Evolutionary conservation across 2,329 filamentous ascomycete genomes (phyloP), one percentile per base, ranked within the genome.

Genomic region (Cladorrhinum sp.): DNA sequence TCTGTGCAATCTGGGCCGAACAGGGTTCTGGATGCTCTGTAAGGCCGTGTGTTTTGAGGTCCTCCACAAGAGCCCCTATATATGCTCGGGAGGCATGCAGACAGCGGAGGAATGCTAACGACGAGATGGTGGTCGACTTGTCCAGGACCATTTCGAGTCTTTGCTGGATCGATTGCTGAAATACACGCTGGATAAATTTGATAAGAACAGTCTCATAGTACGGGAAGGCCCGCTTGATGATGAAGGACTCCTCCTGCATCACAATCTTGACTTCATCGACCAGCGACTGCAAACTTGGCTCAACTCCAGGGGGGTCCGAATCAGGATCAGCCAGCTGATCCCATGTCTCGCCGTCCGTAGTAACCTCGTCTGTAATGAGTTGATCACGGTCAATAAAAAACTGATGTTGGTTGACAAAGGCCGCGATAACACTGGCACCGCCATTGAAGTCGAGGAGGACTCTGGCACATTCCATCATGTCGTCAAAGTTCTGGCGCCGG

Each of bases 331-430:
- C 94, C 57, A 99, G 81, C 67, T 89, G 88, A 60, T 98, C 94
- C 93, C 94, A 97, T 1, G 86, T 88, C 64, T 92, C 85, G 61
- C 82, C 83, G 68, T 95, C 91, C 12, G 85, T 83, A 2, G 83
- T 83, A 16, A 96, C 86, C 73, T 96, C 93, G 69, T 96, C 93
- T 0, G 89, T 90, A 55, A 96, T 88, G 60, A 99, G 80, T 73
- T 98, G 94, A 67, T 92, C 95, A 24, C 93, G 84, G 72, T 98
- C 95, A 71, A 99, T 97, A 77, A 99, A 99, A 82, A 99, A 99
- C 71, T 96, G 92, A 76, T 99, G 96, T 74, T 99, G 95, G 72
- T 99, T 99, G 71, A 99, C 94, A 74, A 98, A 99, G 10, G 94
- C 82, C 14, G 91, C 94, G 74, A 97, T 96, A 62, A 98, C 95